phyloP scores from a whole-genome alignment of 768 basidiomycete species.

The Punctularia strigosozonata region DNA sequence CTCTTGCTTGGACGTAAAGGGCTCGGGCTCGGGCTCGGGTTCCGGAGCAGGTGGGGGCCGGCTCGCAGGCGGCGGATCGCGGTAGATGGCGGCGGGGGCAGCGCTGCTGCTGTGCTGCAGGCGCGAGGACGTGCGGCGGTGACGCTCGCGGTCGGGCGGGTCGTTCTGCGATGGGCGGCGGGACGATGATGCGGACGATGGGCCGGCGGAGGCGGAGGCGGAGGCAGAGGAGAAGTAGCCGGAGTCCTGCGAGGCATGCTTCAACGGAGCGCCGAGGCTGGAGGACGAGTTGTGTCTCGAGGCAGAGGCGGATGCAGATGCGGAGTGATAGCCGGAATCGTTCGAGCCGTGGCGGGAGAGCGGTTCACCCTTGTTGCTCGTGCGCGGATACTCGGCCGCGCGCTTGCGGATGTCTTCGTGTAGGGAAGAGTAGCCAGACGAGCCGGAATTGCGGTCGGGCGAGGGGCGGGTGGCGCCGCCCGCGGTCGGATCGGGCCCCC shows the following conservation, averaged over 20 bases:
- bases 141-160: background rate
- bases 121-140: conserved; percentile 1
- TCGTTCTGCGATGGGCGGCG: background rate
- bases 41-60: background rate
- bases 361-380: no score
- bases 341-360: no score
- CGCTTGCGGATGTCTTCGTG: no score
- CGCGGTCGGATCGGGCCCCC: no score
- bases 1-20: conserved; percentile 37
- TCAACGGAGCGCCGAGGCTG: background rate
- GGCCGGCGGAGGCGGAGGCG: conserved; percentile 2
- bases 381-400: no score
- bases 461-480: no score
- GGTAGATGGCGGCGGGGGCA: background rate
- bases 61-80: background rate
- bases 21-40: conserved; percentile 19
- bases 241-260: background rate
- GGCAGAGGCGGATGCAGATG: background rate
- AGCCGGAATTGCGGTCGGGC: no score
- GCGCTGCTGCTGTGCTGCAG: background rate
- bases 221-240: conserved; percentile 7
- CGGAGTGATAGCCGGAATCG: no score
- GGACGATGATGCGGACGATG: background rate
- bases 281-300: background rate
- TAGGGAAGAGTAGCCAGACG: no score